phyloP scores from a whole-genome alignment of 441 rosid genomes.

The Gossypium gossypioides region DNA sequence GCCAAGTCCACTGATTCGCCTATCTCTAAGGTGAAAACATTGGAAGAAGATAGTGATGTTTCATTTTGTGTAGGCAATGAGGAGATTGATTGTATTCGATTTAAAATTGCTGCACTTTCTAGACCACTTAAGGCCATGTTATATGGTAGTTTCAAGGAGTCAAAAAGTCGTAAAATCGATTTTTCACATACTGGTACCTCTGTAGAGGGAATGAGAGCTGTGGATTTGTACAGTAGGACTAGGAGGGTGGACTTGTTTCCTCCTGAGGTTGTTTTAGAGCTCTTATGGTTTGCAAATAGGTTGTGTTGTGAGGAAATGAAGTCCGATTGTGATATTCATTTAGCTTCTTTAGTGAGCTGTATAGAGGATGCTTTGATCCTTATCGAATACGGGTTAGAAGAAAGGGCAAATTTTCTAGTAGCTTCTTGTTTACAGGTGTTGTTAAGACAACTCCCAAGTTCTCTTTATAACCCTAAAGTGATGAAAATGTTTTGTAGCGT shows the following conservation, averaged over 20 bases:
- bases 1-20: constrained; percentile 28
- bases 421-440: constrained; percentile 58
- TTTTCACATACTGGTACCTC: constrained; percentile 44
- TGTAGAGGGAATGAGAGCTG: constrained; percentile 38
- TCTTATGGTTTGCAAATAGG: constrained; percentile 48
- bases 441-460: constrained; percentile 44
- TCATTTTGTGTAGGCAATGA: constrained; percentile 40
- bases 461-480: constrained; percentile 36
- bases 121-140: constrained; percentile 51
- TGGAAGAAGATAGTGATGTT: constrained; percentile 37
- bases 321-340: constrained; percentile 44
- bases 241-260: constrained; percentile 35
- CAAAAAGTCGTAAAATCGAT: constrained; percentile 37
- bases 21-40: constrained; percentile 14
- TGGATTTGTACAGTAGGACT: constrained; percentile 45
- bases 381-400: constrained; percentile 56
- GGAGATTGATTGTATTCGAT: constrained; percentile 40
- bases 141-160: constrained; percentile 50
- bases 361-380: constrained; percentile 41
- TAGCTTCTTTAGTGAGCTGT: constrained; percentile 39
- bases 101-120: constrained; percentile 51
- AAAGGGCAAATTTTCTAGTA: constrained; percentile 37
- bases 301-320: constrained; percentile 63
- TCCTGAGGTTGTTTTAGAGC: constrained; percentile 44
- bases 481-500: constrained; percentile 44